Evolutionary conservation across 371 early-diverging fungal species (phyloP).

Genomic region (Rhizomucor pusillus): DNA sequence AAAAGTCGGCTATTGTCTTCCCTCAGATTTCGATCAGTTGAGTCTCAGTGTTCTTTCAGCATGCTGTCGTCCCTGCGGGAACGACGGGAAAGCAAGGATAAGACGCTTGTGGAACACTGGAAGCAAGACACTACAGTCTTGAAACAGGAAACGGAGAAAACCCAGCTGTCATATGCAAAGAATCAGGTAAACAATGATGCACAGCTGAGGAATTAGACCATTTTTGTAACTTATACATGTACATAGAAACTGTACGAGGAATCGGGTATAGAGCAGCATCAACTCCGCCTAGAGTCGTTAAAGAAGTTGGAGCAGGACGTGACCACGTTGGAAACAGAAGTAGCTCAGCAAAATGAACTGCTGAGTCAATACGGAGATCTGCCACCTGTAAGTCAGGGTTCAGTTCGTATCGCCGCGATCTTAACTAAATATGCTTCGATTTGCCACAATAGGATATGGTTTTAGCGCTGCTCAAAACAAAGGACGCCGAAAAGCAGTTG

Average conservation of each 20-base stretch:
- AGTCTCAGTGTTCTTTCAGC: constrained; percentile 1
- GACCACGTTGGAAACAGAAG: constrained; percentile 5
- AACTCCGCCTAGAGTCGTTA: constrained; percentile 11
- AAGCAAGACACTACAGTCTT: constrained; percentile 2
- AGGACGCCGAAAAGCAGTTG: constrained; percentile 13
- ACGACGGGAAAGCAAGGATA: not conserved
- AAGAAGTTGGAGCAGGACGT: constrained; percentile 13
- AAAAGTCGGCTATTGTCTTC: not conserved
- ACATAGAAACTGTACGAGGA: constrained; percentile 13
- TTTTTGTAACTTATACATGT: constrained; percentile 1
- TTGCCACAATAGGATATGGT: constrained; percentile 26
- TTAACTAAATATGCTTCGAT: too few relatives aligned
- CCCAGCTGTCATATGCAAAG: constrained; percentile 6
- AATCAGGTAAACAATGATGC: constrained; percentile 5
- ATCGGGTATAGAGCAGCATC: constrained; percentile 12
- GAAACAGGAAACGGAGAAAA: constrained; percentile 8
- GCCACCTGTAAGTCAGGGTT: constrained; percentile 14
- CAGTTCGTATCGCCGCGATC: not conserved
- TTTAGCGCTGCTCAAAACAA: constrained; percentile 9
- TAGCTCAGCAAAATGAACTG: constrained; percentile 8
- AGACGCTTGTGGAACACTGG: constrained; percentile 3
- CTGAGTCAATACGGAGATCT: constrained; percentile 10
- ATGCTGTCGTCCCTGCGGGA: constrained; percentile 7
- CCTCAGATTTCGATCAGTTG: not conserved
- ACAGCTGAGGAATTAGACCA: not conserved